Conservation (phyloP, 495 filamentous ascomycete genomes). For the Copromyces sp. region DNA sequence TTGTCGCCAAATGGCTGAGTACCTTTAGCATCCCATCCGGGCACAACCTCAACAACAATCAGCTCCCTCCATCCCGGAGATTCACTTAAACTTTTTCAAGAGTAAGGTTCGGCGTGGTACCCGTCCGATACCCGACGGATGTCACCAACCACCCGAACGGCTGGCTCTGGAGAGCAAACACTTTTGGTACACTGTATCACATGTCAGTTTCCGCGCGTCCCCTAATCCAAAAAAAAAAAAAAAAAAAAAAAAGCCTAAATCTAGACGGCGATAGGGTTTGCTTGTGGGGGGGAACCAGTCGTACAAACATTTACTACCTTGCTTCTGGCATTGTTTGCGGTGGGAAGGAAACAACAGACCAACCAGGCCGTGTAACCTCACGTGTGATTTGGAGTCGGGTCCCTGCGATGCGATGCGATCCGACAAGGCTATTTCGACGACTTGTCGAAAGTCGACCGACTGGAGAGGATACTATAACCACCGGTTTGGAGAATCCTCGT, state of each 20-base stretch:
- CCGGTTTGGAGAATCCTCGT: background rate
- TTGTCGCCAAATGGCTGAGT: background rate
- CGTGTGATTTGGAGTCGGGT: background rate
- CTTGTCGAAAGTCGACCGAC: background rate
- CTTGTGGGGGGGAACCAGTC: background rate
- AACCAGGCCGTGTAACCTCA: background rate
- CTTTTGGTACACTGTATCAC: background rate
- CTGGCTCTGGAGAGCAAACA: background rate
- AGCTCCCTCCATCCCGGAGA: background rate
- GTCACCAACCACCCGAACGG: background rate
- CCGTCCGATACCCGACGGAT: background rate
- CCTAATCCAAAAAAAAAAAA: background rate
- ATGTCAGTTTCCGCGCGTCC: background rate
- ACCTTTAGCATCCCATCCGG: background rate
- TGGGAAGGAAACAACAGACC: background rate
- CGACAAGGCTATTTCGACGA: background rate
- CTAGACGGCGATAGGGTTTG: background rate
- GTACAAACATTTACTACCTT: background rate
- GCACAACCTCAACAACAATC: background rate
- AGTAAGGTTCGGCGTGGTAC: background rate
- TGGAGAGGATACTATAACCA: background rate
- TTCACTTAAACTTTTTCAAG: background rate
- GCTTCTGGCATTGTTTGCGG: background rate
- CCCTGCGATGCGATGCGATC: background rate
- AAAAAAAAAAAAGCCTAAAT: background rate